These are phyloP conservation scores for Evernia prunastri DNA, from an alignment of 495 filamentous ascomycete genomes.

Conservation along the genomic window DNA sequence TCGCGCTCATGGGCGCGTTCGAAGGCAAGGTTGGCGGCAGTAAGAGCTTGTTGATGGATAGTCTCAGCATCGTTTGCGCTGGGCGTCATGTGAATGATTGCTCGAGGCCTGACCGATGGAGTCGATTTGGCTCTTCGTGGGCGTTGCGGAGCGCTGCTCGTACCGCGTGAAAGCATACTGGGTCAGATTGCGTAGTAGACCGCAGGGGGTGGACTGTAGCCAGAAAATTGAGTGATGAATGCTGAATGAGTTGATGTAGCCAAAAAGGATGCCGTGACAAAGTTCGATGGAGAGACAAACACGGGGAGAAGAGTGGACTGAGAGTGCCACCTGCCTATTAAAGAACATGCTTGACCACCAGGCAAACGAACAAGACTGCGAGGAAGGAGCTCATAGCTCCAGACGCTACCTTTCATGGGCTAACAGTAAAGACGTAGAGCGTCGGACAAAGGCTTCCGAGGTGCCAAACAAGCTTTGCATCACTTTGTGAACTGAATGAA, in stretches of 20 bases:
- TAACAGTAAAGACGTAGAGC: not conserved
- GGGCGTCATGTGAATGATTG: constrained; percentile 24
- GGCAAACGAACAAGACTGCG: not conserved
- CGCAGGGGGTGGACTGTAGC: not conserved
- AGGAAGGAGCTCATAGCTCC: not conserved
- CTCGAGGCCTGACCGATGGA: constrained; percentile 47
- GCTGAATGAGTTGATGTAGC: constrained; percentile 18
- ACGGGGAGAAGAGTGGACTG: not conserved
- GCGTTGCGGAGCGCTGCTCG: constrained; percentile 37
- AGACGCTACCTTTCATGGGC: not conserved
- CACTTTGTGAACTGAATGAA: not conserved
- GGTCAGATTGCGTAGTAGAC: not conserved
- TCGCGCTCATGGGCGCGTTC: constrained; percentile 45
- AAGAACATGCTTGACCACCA: not conserved
- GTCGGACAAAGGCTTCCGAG: not conserved
- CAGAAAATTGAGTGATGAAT: constrained; percentile 10
- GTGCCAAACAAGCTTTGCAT: not conserved
- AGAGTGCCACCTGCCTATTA: not conserved
- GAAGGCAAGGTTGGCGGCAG: constrained; percentile 64
- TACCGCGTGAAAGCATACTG: constrained; percentile 44
- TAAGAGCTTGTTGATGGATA: constrained; percentile 56
- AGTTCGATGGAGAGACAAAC: not conserved
- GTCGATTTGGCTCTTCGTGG: constrained; percentile 58
- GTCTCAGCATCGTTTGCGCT: constrained; percentile 48
- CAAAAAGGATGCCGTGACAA: constrained; percentile 21